These are phyloP conservation scores for Monosporascus sp. DNA, from an alignment of 2,329 filamentous ascomycete species.

Conservation along the genomic window DNA sequence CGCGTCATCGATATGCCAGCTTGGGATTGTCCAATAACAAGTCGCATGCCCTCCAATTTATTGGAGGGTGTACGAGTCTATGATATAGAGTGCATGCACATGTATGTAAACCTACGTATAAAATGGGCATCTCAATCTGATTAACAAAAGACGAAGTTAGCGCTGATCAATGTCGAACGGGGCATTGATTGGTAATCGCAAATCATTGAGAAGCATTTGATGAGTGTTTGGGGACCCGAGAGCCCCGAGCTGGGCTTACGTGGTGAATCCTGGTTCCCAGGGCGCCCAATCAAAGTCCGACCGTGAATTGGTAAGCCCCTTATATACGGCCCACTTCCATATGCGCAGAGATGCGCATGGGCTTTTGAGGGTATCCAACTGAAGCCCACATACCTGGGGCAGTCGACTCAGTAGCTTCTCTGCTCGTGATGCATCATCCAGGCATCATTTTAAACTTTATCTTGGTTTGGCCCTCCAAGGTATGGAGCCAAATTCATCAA, in stretches of 20 bases:
- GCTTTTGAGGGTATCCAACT: too few relatives aligned
- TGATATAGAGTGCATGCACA: not conserved
- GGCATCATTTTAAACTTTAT: not conserved
- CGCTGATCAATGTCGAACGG: too few relatives aligned
- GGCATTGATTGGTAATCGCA: too few relatives aligned
- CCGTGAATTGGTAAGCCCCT: not conserved
- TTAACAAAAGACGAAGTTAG: too few relatives aligned
- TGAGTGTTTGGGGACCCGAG: too few relatives aligned
- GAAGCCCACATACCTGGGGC: too few relatives aligned
- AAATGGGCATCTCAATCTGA: too few relatives aligned
- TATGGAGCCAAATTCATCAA: not conserved
- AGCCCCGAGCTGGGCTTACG: not conserved
- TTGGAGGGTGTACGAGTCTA: not conserved
- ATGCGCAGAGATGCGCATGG: too few relatives aligned
- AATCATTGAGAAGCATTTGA: too few relatives aligned
- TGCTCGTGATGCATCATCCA: not conserved
- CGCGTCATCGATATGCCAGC: constrained; percentile 2
- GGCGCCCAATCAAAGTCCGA: not conserved
- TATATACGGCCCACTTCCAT: too few relatives aligned
- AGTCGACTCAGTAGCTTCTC: too few relatives aligned
- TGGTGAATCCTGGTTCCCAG: not conserved
- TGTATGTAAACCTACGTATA: not conserved
- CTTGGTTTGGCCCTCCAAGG: not conserved
- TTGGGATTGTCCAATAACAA: not conserved
- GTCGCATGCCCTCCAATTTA: too few relatives aligned